These are phyloP conservation scores for Nicotiana otophora DNA, from an alignment of 257 asterid genomes.

Conservation along the genomic window DNA sequence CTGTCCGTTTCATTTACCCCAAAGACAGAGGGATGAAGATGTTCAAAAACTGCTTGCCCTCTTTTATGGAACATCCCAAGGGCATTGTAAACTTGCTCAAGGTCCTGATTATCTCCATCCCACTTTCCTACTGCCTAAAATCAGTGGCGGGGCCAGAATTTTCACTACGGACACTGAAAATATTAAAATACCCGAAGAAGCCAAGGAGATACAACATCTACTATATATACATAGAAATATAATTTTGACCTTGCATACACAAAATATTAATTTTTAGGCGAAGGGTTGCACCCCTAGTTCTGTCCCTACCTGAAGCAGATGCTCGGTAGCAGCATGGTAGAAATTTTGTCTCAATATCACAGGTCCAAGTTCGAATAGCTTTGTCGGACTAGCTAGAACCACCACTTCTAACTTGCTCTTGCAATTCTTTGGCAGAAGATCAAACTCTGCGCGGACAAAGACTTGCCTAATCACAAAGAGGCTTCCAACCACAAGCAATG, in stretches of 20 bases:
- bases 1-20: not conserved
- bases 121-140: conserved; percentile 67
- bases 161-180: too few relatives aligned
- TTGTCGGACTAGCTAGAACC: conserved; percentile 66
- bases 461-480: conserved; percentile 90
- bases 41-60: not conserved
- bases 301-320: conserved; percentile 39
- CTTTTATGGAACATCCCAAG: conserved; percentile 13
- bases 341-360: conserved; percentile 91
- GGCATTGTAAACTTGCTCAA: conserved; percentile 94
- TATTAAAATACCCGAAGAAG: too few relatives aligned
- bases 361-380: conserved; percentile 93
- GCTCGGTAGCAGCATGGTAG: conserved; percentile 86
- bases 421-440: conserved; percentile 95
- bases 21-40: not conserved
- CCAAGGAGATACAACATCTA: too few relatives aligned
- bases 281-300: too few relatives aligned
- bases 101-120: conserved; percentile 99
- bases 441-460: conserved; percentile 85
- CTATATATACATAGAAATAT: too few relatives aligned
- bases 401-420: conserved; percentile 98
- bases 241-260: too few relatives aligned
- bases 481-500: conserved; percentile 76
- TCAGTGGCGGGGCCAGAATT: too few relatives aligned
- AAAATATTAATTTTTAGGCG: too few relatives aligned